A percentile compares a stretch with the other conserved stretches of the same genome.
Conservation (phyloP, 208 protist genomes). For the Angomonas deanei region DNA sequence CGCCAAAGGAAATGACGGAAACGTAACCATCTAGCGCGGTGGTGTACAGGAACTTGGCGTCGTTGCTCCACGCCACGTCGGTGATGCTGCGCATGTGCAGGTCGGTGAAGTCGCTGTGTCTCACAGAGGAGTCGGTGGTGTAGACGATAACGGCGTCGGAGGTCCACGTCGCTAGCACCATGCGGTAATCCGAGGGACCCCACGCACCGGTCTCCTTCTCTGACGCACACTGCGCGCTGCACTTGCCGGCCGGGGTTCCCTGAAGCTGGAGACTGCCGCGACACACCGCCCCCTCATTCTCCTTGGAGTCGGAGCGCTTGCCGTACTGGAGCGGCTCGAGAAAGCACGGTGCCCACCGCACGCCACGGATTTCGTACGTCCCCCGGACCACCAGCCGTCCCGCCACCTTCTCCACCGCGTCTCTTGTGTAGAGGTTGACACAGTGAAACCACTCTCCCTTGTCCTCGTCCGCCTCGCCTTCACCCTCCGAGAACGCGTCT, state of each 20-base stretch:
- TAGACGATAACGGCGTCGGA: conserved; percentile 80
- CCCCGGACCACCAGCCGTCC: conserved; percentile 54
- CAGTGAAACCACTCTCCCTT: conserved; percentile 66
- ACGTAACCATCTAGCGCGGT: conserved; percentile 83
- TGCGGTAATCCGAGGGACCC: conserved; percentile 77
- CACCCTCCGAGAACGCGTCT: not conserved
- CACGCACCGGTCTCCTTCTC: conserved; percentile 28
- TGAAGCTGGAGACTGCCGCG: conserved; percentile 3
- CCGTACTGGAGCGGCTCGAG: conserved; percentile 32
- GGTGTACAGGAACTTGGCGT: conserved; percentile 61
- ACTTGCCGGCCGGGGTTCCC: not conserved
- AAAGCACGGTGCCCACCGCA: conserved; percentile 79
- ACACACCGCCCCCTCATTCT: not conserved
- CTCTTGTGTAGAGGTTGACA: conserved; percentile 71
- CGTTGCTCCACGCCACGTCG: conserved; percentile 70
- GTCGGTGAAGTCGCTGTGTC: conserved; percentile 85
- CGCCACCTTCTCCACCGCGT: conserved; percentile 46
- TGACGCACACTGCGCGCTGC: not conserved
- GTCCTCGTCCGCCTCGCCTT: conserved; percentile 15
- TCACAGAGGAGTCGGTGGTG: conserved; percentile 71
- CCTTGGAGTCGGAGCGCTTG: conserved; percentile 3
- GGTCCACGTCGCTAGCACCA: conserved; percentile 83
- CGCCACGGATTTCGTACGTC: conserved; percentile 71
- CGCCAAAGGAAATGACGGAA: conserved; percentile 61
- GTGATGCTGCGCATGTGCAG: conserved; percentile 87